These are phyloP conservation scores for Claviceps monticola DNA, from an alignment of 2,329 filamentous ascomycete species.

Conservation along the genomic window DNA sequence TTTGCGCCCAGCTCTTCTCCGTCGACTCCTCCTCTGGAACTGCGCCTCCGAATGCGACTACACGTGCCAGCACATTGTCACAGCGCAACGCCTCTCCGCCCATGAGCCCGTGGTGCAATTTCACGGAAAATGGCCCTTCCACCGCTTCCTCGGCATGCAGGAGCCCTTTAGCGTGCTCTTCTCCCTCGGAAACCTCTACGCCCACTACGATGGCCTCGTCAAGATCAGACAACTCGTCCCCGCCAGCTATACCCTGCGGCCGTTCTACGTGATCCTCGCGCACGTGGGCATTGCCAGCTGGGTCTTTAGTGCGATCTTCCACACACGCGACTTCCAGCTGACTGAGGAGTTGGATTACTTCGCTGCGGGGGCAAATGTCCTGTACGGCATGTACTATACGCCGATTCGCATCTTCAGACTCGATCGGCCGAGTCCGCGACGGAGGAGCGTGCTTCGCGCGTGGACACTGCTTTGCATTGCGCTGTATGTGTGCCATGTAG, in stretches of 20 bases:
- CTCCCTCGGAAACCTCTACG: constrained; percentile 79
- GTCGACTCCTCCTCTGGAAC: constrained; percentile 79
- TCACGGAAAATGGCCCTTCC: constrained; percentile 98
- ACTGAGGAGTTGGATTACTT: constrained; percentile 98
- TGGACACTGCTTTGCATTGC: constrained; percentile 64
- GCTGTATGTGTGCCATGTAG: constrained; percentile 64
- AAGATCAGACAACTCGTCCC: constrained; percentile 61
- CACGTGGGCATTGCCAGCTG: constrained; percentile 73
- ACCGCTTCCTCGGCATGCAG: constrained; percentile 80
- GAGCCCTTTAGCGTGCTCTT: constrained; percentile 91
- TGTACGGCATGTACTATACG: constrained; percentile 84
- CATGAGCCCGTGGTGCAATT: constrained; percentile 70
- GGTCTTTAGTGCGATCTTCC: constrained; percentile 83
- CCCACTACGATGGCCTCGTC: constrained; percentile 64
- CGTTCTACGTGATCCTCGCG: constrained; percentile 69
- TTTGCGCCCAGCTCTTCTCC: constrained; percentile 53
- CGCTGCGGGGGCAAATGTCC: constrained; percentile 73
- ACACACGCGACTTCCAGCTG: constrained; percentile 68
- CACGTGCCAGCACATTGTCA: constrained; percentile 89
- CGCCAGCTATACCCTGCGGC: constrained; percentile 56
- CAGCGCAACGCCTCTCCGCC: constrained; percentile 51
- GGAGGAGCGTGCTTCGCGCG: constrained; percentile 41
- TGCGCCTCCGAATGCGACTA: constrained; percentile 95
- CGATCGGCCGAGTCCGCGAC: constrained; percentile 39
- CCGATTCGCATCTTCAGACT: constrained; percentile 72